phyloP scores from a whole-genome alignment of 306 rosid species.

The Sicyos baderoa region DNA sequence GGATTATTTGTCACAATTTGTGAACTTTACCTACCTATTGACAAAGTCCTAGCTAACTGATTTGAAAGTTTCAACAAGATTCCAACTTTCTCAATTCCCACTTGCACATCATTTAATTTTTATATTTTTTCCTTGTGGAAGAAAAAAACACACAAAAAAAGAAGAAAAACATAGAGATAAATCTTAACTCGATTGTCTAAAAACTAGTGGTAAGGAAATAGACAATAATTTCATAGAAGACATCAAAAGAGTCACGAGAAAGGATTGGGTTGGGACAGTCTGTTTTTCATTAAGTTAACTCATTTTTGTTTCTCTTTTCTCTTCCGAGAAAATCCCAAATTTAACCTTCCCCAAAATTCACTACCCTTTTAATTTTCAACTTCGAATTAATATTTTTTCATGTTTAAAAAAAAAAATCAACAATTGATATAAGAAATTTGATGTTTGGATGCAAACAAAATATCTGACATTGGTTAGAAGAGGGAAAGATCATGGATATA shows the following conservation, averaged over 20 bases:
- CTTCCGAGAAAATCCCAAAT: neutral
- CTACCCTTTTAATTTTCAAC: neutral
- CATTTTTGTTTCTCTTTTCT: neutral
- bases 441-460: too few species aligned
- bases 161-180: neutral
- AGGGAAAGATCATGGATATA: too few species aligned
- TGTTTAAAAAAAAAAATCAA: too few species aligned
- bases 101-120: neutral
- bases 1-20: neutral
- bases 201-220: neutral
- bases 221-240: conserved; percentile 12
- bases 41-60: neutral
- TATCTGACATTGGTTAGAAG: too few species aligned
- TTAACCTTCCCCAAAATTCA: conserved; percentile 17
- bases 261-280: neutral
- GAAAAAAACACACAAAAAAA: neutral
- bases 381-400: too few species aligned
- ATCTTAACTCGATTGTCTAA: neutral
- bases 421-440: too few species aligned
- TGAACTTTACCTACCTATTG: too few species aligned
- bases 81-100: neutral
- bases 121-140: neutral
- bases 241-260: conserved; percentile 7
- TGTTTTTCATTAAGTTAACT: neutral
- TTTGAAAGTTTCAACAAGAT: neutral